Evolutionary conservation across 495 filamentous ascomycete species (phyloP), one percentile per base, ranked within the genome.

Genomic region (Tuber calosporum): DNA sequence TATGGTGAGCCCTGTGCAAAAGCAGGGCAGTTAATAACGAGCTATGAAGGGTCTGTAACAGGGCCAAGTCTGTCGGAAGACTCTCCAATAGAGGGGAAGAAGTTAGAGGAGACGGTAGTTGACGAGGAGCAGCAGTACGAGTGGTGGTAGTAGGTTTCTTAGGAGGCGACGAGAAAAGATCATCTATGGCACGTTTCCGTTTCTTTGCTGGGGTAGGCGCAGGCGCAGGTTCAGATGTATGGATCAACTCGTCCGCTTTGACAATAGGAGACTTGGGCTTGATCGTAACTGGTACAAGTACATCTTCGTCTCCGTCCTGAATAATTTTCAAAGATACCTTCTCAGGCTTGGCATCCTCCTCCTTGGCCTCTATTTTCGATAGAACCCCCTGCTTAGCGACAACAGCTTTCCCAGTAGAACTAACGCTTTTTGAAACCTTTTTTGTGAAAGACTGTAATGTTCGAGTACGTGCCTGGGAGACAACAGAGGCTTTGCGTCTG

Each of bases 261-360:
- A 67, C 34, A 66, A 67, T 42, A 19, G 69, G 40, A 26, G 58
- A n/a, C 53, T 67, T 38, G 38, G 36, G 38, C 67, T 73, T 30
- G 58, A 22, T 45, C 42, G 69, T 1, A 41, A 45, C 22, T 3
- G 66, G 62, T 20, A 80, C 37, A 48, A 79, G 39, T 37, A 80
- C 71, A 26, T 79, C 78, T 66, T 80, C 78, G 38, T 79, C 78
- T 42, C 78, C 78, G 26, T 79, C 74, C 66, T 79, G 77, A 43
- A 71, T 70, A 66, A 79, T 74, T 43, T 72, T 73, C 62, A 72
- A 42, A 17, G 71, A 37, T 36, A 69, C n/a, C 7, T 58, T 75
- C 39, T 67, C 37, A 8, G 39, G 40, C 34, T 68, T 48, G 19
- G 36, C 17, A 5, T 42, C 38, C 40, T 67, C 74, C 37, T 69